Conservation (phyloP, 73 alveolate genomes). For the Paramecium biaurelia region DNA sequence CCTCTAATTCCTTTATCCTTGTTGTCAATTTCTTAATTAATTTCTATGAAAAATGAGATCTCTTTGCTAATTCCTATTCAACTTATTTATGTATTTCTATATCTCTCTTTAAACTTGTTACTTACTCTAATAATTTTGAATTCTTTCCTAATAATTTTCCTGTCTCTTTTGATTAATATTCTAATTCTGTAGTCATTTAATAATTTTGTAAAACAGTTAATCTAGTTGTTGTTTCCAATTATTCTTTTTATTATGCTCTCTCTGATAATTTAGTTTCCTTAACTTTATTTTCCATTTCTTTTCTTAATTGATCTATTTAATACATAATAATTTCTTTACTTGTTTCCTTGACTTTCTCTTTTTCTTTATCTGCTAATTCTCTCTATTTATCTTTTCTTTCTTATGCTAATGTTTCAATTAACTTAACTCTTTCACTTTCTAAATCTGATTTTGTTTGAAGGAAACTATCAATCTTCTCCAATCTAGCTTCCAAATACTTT, state of each 20-base stretch:
- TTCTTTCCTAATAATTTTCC: conserved; percentile 90
- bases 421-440: conserved; percentile 27
- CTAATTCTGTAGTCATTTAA: conserved; percentile 94
- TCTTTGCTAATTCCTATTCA: conserved; percentile 93
- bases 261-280: conserved; percentile 81
- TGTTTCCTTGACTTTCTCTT: conserved; percentile 84
- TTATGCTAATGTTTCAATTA: conserved; percentile 63
- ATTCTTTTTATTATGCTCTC: conserved; percentile 79
- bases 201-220: conserved; percentile 94
- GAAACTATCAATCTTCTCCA: conserved; percentile 59
- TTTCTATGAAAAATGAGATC: conserved; percentile 88
- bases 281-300: conserved; percentile 84
- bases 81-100: conserved; percentile 97
- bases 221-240: conserved; percentile 90
- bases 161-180: conserved; percentile 92
- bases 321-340: conserved; percentile 2
- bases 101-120: conserved; percentile 89
- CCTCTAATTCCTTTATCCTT: conserved; percentile 78
- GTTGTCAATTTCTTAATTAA: conserved; percentile 77
- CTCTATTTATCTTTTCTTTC: conserved; percentile 76
- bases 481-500: conserved; percentile 53
- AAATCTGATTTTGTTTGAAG: conserved; percentile 50
- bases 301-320: conserved; percentile 67
- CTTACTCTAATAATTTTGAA: conserved; percentile 83
- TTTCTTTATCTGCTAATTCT: conserved; percentile 85